Conservation (phyloP, 1,284 basidiomycete species). For the Leccinum cinnamomeum region DNA sequence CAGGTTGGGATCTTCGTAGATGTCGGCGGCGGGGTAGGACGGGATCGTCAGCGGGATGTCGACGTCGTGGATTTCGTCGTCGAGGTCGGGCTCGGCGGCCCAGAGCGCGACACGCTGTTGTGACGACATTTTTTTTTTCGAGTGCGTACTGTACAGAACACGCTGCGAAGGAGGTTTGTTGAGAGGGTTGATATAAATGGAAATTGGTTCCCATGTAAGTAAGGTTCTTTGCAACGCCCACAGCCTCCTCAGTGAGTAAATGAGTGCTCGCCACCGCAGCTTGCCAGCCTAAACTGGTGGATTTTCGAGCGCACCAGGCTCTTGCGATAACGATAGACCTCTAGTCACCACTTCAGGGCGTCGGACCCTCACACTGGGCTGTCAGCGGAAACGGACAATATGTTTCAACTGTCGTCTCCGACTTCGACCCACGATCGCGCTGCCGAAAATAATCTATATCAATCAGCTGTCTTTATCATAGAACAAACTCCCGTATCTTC, state of each 20-base stretch:
- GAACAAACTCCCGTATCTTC: background rate
- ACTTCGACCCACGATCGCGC: background rate
- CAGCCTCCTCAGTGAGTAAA: no score
- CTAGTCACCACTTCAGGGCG: background rate
- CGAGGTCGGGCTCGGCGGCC: conserved; percentile 70
- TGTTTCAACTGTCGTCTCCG: background rate
- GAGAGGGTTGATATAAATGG: conserved; percentile 2
- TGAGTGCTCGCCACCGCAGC: no score
- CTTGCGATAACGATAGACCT: background rate
- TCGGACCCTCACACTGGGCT: background rate
- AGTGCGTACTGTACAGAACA: background rate
- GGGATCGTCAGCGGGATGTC: conserved; percentile 66
- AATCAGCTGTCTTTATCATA: background rate
- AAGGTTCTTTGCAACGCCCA: background rate
- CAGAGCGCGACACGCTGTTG: conserved; percentile 67
- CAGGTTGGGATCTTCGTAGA: conserved; percentile 57
- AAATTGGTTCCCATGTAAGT: conserved; percentile 16
- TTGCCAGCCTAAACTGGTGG: background rate
- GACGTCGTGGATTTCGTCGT: conserved; percentile 72
- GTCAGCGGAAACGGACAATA: background rate
- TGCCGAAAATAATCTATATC: background rate
- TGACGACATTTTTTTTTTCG: conserved; percentile 31
- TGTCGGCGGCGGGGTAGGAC: conserved; percentile 62
- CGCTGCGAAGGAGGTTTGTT: no score
- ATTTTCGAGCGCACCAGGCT: background rate